Percentiles rank a stretch among this genome's conserved stretches.
Conservation (phyloP, 495 filamentous ascomycete genomes). For the Penicillium canescens region DNA sequence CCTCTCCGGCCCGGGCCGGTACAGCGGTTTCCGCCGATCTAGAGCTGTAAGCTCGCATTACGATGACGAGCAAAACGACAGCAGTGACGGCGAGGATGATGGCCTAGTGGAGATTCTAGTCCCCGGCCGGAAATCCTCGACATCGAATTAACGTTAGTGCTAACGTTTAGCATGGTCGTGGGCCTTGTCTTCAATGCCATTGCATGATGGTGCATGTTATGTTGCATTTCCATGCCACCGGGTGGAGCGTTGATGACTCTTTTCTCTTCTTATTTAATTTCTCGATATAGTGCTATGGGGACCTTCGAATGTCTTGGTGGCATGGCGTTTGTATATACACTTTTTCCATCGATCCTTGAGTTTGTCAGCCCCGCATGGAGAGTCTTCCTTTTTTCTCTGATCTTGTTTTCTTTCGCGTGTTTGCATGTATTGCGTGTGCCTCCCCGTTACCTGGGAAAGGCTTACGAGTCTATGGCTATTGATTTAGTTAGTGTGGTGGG, state of each 20-base stretch:
- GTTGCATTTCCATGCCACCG: background rate
- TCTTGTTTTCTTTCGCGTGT: slow-evolving; percentile 8
- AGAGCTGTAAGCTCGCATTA: slow-evolving; percentile 37
- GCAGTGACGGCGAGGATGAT: slow-evolving; percentile 50
- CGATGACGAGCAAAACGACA: slow-evolving; percentile 45
- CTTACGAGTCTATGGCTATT: slow-evolving; percentile 11
- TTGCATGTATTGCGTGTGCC: slow-evolving; percentile 13
- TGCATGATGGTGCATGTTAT: too few relatives aligned
- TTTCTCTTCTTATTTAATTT: background rate
- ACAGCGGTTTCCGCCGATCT: slow-evolving; percentile 34
- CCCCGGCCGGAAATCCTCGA: slow-evolving; percentile 41
- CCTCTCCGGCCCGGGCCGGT: slow-evolving; percentile 33
- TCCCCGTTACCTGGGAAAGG: slow-evolving; percentile 1
- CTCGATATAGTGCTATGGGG: slow-evolving; percentile 12
- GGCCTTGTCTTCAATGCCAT: slow-evolving; percentile 2
- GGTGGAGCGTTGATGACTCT: slow-evolving; percentile 3
- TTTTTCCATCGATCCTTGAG: slow-evolving; percentile 19
- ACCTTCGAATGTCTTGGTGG: slow-evolving; percentile 9
- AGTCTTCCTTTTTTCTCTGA: slow-evolving; percentile 3
- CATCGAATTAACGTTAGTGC: slow-evolving; percentile 16
- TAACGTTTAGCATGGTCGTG: too few relatives aligned
- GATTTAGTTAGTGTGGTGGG: background rate
- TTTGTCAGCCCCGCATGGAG: slow-evolving; percentile 14
- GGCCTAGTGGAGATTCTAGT: slow-evolving; percentile 51
- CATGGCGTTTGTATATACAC: slow-evolving; percentile 27